Evolutionary conservation across 768 basidiomycete genomes (phyloP), one percentile per base, ranked within the genome.

Genomic region (Infundibulicybe gibba): DNA sequence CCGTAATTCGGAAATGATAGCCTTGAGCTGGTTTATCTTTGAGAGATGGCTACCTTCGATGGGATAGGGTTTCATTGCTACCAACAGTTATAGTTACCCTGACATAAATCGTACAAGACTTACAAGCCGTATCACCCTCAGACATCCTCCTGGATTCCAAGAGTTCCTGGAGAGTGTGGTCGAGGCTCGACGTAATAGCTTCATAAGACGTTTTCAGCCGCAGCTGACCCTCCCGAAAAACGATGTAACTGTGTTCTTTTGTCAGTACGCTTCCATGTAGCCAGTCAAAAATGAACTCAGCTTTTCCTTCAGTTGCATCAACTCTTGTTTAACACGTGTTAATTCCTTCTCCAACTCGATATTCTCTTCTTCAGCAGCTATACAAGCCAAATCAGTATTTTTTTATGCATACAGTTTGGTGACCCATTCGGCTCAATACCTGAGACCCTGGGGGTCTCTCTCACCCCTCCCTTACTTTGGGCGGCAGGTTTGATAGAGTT

Each of bases 1-100:
- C 31, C 62, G 58, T 17, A 68, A 49, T 8, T 61, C 61, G 10
- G 42, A 41, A 3, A 66, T 47, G n/a, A 61, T 19, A 1, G 30
- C 40, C 14, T 12, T 6, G 15, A 30, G n/a, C 8, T 25, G 25
- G 25, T 25, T 25, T 3, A 8, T 8, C 25, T 25, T 3, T 8
- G 25, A 3, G 8, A 25, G 25, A 25, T 25, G 25, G 4, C 25
- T 8, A 8, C 25, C 25, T 8, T 25, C 25, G 3, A 8, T 25
- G 25, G 8, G 25, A 25, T 4, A 25, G 8, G 25, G 25, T 25
- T 8, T 3, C 25, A 8, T 25, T 8, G 25, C 25, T 25, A 8
- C 4, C 3, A 25, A 25, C 3, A n/a, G n/a, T n/a, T 25, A 25
- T 8, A 25, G 3, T 3, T 8, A 4, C 8, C 8, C 8, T 8